phyloP scores from a whole-genome alignment of 176 grass and related monocot genomes.

The Poa annua region DNA sequence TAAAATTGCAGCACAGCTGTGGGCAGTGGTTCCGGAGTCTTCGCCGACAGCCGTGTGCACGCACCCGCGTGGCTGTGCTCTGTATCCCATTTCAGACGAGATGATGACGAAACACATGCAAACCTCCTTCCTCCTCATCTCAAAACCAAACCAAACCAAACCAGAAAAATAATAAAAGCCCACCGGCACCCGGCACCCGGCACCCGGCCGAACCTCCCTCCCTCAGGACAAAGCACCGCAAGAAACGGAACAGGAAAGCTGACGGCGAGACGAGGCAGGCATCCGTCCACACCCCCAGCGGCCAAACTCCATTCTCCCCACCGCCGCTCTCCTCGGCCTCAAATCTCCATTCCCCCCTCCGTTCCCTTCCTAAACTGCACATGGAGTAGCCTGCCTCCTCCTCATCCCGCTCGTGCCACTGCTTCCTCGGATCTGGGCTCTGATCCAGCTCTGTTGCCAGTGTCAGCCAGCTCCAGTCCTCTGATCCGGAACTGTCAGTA shows the following conservation, averaged over 20 bases:
- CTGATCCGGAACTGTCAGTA: conserved; percentile 3
- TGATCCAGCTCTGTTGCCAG: background rate
- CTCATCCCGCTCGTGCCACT: background rate
- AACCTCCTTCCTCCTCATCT: too few species aligned
- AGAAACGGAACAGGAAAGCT: background rate
- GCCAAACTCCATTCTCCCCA: conserved; percentile 14
- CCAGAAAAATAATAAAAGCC: background rate
- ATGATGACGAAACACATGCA: conserved; percentile 1
- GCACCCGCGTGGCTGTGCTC: background rate
- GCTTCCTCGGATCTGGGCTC: background rate
- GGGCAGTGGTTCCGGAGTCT: background rate
- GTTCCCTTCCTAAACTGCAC: background rate
- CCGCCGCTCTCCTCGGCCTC: background rate
- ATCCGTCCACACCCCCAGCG: background rate
- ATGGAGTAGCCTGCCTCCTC: background rate
- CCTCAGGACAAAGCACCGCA: background rate
- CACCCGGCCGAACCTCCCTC: background rate
- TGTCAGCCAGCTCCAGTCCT: background rate
- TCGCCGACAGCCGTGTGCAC: background rate
- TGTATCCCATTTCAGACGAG: background rate
- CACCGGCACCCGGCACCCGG: background rate
- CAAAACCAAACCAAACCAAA: background rate
- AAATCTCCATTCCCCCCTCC: background rate
- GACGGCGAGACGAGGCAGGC: conserved; percentile 21
- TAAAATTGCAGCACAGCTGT: background rate